Base-by-base conservation (phyloP, 164 flowering plant genomes). In the Nymphaea thermarum region DNA sequence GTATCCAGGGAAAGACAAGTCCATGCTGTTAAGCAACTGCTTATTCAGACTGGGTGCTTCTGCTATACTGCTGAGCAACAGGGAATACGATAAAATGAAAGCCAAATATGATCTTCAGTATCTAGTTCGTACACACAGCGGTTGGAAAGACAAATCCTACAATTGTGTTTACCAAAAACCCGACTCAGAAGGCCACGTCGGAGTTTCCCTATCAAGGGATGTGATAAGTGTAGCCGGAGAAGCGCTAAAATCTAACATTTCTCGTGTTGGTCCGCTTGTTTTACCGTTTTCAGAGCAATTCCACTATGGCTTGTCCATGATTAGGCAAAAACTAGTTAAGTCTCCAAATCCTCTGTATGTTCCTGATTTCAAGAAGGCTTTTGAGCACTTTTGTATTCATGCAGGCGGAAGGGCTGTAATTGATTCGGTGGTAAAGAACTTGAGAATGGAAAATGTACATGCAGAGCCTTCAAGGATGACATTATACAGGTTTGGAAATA, bases 21-120 rank as follows among this genome's bases (percentile, higher is more conserved):
- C 96, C 44, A 89, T 83, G 92, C 80, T 85, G 7, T 43, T 89
- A 17, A 63, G 84, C 43, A 87, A 87, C 78, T 68, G 75, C 7
- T 66, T 89, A 14, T 89, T 89, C 36, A 78, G 91, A 6, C 73
- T 79, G 79, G 84, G 85, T 0, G 87, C 81, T 2, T 78, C 77
- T 2, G 82, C 86, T 16, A 65, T 79, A 8, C 66, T 82, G 16
- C 57, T 51, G 3, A 15, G 57, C 57, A 51, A 51, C 14, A 51
- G 57, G 14, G 8, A 10, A 51, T 15, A 51, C 14, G 57, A 51
- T 15, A 8, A 51, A 3, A 51, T 8, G 57, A 80, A 69, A 70
- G 82, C 84, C 3, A 83, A 76, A 70, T 83, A 80, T 44, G 66
- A 36, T 65, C 78, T 82, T 6, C 72, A 75, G 43, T 77, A 80